Evolutionary conservation across 2,329 filamentous ascomycete genomes (phyloP).

Genomic region (Calonectria pteridis): DNA sequence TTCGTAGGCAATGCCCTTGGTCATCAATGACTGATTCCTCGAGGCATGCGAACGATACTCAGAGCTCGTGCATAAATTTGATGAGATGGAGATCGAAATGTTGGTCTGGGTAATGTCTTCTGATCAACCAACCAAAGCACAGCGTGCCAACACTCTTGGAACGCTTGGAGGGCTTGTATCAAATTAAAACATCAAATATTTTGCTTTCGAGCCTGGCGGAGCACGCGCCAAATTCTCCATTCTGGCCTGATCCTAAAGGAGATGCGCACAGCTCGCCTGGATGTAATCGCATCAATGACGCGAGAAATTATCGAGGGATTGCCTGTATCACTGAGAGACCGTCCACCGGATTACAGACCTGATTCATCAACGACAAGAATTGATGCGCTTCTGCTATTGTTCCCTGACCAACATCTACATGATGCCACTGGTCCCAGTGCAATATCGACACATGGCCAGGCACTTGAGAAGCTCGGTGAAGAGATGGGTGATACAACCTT

Average conservation of each 20-base stretch:
- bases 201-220: not conserved
- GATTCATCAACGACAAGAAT: not conserved
- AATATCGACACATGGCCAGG: not conserved
- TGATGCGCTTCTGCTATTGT: not conserved
- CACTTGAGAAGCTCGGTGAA: not conserved
- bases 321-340: not conserved
- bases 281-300: not conserved
- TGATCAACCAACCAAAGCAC: not conserved
- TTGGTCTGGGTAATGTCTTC: not conserved
- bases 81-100: not conserved
- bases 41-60: not conserved
- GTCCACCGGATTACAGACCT: not conserved
- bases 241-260: not conserved
- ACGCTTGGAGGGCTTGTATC: not conserved
- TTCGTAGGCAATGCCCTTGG: not conserved
- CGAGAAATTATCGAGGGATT: not conserved
- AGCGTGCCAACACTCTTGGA: not conserved
- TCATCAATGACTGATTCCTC: not conserved
- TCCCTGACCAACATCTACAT: not conserved
- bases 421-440: not conserved
- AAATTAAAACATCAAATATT: not conserved
- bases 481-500: not conserved
- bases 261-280: not conserved
- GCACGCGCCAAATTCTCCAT: not conserved
- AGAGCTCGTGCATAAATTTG: not conserved